Evolutionary conservation across 2,329 filamentous ascomycete genomes (phyloP), one percentile per base, ranked within the genome.

Genomic region (Aspergillus sclerotialis): DNA sequence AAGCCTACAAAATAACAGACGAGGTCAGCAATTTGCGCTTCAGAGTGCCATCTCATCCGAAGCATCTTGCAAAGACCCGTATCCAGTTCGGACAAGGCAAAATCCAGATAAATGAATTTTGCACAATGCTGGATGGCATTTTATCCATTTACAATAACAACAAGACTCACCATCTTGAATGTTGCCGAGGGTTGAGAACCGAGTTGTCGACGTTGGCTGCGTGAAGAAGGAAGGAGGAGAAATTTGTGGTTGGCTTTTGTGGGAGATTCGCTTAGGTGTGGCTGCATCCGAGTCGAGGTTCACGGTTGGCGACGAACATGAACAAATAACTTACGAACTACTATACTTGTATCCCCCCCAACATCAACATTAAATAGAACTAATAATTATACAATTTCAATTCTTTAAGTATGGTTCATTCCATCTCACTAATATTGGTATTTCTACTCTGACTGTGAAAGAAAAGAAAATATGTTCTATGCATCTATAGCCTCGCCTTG

Each of bases 11-110:
- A 48, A 52, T 45, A 52, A 60, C 67, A 69, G 69, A 73, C 75
- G 81, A 85, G 94, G 87, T 95, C 89, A 95, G 90, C 90, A 95
- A 94, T 94, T 94, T 80, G 80, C 89, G 88, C 89, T 95, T 95
- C 89, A 95, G 89, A 72, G 52, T 58, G n/a, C n/a, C n/a, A 66
- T 68, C 70, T 69, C 43, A 52, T 84, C 85, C 89, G 90, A 95
- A 95, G 88, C 88, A 94, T 87, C 86, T 95, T 95, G 90, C 87
- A 78, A 74, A 73, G 85, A 92, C 84, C 84, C 82, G 58, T 50
- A 41, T 46, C 43, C 44, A 39, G 32, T 40, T 21, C 31, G 33
- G 35, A 41, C 36, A 41, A 44, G 46, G 35, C 37, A 36, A 38
- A 41, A 35, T 30, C 38, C 33, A 28, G 26, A 31, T 29, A 33